These are phyloP conservation scores for Madurella mycetomatis DNA, from an alignment of 2,329 filamentous ascomycete species.

Conservation along the genomic window DNA sequence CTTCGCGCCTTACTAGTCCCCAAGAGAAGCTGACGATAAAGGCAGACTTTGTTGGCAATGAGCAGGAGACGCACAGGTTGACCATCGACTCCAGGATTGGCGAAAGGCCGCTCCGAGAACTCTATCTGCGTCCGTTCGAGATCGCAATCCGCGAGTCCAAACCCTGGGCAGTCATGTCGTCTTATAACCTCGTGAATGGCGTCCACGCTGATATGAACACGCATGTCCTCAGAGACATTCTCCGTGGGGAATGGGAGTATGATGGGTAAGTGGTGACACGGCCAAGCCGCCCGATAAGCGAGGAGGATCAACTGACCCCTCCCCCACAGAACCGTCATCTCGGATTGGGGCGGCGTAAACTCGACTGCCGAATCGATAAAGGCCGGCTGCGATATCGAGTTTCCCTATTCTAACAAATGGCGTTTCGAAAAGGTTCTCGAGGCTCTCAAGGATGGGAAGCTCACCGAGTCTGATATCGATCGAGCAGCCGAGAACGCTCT, in stretches of 20 bases:
- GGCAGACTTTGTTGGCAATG: constrained; percentile 64
- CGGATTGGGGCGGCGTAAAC: constrained; percentile 56
- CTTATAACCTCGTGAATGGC: constrained; percentile 65
- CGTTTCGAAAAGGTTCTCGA: constrained; percentile 53
- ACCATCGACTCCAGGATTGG: constrained; percentile 61
- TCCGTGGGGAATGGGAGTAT: constrained; percentile 59
- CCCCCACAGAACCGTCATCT: constrained; percentile 47
- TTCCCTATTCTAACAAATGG: constrained; percentile 53
- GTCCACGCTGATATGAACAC: constrained; percentile 55
- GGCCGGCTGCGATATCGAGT: constrained; percentile 55
- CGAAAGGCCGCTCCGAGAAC: constrained; percentile 61
- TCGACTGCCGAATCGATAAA: constrained; percentile 52
- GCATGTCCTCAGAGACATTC: constrained; percentile 51
- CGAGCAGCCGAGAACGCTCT: constrained; percentile 57
- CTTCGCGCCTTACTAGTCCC: not conserved
- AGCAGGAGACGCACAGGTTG: constrained; percentile 65
- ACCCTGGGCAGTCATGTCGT: constrained; percentile 66
- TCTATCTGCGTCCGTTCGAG: constrained; percentile 72
- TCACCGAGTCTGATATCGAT: constrained; percentile 49
- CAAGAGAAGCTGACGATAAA: constrained; percentile 12
- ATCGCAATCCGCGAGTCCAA: constrained; percentile 66
- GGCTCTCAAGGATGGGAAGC: constrained; percentile 45
- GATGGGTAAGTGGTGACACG: constrained; percentile 43
- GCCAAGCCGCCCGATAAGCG: constrained; percentile 5
- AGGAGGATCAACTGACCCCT: constrained; percentile 20